Evolutionary conservation across 495 filamentous ascomycete species (phyloP).

Genomic region (Aspergillus nidulans): DNA sequence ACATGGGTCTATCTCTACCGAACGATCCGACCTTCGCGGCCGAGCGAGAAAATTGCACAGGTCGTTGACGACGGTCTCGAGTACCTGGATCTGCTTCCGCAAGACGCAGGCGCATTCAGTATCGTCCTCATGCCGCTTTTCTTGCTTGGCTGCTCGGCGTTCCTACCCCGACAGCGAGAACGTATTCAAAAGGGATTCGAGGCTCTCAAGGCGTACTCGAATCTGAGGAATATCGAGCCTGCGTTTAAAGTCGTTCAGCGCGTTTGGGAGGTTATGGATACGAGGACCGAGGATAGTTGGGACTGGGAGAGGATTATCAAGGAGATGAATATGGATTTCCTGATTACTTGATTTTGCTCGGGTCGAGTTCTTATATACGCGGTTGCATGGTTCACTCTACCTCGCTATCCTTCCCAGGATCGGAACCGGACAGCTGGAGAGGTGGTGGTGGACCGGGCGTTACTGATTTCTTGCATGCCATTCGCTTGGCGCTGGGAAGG

Average conservation of each 20-base stretch:
- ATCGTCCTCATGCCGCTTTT: conserved; percentile 87
- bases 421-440: background rate
- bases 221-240: conserved; percentile 74
- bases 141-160: conserved; percentile 82
- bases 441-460: background rate
- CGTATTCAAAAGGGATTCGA: conserved; percentile 65
- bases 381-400: conserved; percentile 4
- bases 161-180: conserved; percentile 62
- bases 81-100: conserved; percentile 58
- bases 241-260: conserved; percentile 70
- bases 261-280: conserved; percentile 81
- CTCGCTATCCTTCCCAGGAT: background rate
- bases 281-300: conserved; percentile 70
- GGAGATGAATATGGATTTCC: conserved; percentile 75
- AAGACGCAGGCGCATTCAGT: conserved; percentile 62
- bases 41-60: conserved; percentile 61
- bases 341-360: conserved; percentile 52
- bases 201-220: conserved; percentile 69
- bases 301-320: conserved; percentile 85
- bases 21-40: conserved; percentile 71
- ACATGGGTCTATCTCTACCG: conserved; percentile 89
- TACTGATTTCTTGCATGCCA: background rate
- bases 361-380: conserved; percentile 8
- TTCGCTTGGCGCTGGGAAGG: background rate
- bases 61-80: conserved; percentile 76